Base-by-base conservation (phyloP, 768 basidiomycete species). In the Leccinum imitatum region DNA sequence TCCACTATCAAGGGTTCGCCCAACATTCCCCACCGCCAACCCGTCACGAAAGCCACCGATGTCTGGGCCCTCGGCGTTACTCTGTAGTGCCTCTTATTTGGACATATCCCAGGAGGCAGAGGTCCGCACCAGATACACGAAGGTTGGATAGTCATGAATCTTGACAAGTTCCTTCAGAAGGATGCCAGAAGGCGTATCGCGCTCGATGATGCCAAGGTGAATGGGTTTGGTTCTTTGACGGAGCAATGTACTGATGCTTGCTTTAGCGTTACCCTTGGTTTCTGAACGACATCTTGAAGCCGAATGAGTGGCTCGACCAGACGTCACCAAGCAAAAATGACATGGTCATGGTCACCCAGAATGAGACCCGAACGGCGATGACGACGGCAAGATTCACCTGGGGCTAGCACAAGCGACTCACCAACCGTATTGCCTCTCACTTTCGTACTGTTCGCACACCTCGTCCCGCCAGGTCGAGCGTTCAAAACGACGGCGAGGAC, bases 51-150 rank as follows among this genome's bases (percentile, higher is more conserved):
- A 72, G 87, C 93, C 4, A 96, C 98, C 70, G 97, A 99, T 69
- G 85, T 99, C 35, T 99, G 97, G 97, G 96, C 97, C 0, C 82
- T 99, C 2, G 97, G 97, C 23, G 90, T 98, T 35, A 99, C 97
- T 2, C 79, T 98, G 5, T 98, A 93, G 75, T 96, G 95, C 70
- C 83, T 98, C 50, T 82, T 98, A 2, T 98, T 96, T 64, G 97
- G 94, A 10, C 79, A 77, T 58, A 84, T 89, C 1, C 96, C 96
- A 1, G 87, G 87, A 6, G 87, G 85, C n/a, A 76, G 88, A 56
- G 77, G 77, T 56, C 82, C 82, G 8, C 61, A 60, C 50, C 73
- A 71, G 25, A 69, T 71, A 19, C 77, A 79, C 2, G 84, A 88
- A 59, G 90, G 89, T 0, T 75, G 76, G 14, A 77, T 83, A 33